Percentiles rank a stretch among this genome's conserved stretches.
phyloP scores from a whole-genome alignment of 257 asterid genomes.

The Capsicum baccatum region DNA sequence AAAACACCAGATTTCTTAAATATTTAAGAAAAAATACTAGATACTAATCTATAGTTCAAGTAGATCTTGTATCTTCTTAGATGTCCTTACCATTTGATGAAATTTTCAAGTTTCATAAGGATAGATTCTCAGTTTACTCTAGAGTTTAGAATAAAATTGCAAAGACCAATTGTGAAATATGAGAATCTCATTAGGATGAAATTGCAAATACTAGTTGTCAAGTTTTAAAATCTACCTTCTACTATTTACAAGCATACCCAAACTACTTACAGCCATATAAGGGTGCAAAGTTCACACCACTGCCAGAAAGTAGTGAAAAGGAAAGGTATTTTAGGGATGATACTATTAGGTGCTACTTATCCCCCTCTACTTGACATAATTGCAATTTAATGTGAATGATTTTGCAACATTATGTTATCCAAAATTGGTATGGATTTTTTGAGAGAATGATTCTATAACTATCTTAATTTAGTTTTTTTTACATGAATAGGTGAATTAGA shows the following conservation, averaged over 20 bases:
- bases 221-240: not conserved
- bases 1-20: not conserved
- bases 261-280: not conserved
- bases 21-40: not conserved
- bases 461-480: no score
- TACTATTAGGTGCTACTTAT: not conserved
- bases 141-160: not conserved
- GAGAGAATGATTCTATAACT: no score
- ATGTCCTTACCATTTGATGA: not conserved
- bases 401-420: not conserved
- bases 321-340: not conserved
- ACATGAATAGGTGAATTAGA: not conserved
- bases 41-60: not conserved
- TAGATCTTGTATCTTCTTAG: not conserved
- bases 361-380: not conserved
- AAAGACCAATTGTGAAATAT: no score
- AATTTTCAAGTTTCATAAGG: slow-evolving; percentile 15
- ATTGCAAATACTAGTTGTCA: no score
- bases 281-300: not conserved
- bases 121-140: not conserved
- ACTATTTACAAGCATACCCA: not conserved
- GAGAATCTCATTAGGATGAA: no score
- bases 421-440: no score
- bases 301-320: not conserved
- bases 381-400: not conserved